Base-by-base conservation (phyloP, 2,329 filamentous ascomycete genomes). In the Phaeosphaeriaceae sp. region DNA sequence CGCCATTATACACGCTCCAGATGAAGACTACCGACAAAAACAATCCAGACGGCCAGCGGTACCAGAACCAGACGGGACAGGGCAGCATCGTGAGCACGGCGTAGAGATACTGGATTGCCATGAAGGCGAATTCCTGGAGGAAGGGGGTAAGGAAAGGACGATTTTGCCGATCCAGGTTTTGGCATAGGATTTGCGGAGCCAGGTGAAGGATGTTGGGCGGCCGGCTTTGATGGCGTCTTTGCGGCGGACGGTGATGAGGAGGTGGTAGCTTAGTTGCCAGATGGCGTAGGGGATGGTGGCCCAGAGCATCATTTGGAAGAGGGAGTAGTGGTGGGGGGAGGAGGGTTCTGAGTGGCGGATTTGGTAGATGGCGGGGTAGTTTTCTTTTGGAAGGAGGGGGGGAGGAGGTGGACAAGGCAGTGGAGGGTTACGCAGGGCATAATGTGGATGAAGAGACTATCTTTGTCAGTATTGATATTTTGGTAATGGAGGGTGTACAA, bases 341-440 rank as follows among this genome's bases (percentile, higher is more conserved):
- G 85, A 86, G 1, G 88, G 84, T 1, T 77, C 56, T 29, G 83
- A 86, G 60, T 78, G 79, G 68, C 89, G 92, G 76, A 99, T 91
- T 23, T 84, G 83, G 77, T 89, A 92, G 57, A 96, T 84, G 11
- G 92, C 93, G 0, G 93, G 92, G 70, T 96, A 97, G 16, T 87
- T 84, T 20, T 79, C 74, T 56, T 81, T 66, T 95, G 88, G 34
- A 83, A 72, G 17, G 85, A 84, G 1, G 83, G 74, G 0, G 88
- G 76, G 11, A 92, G 80, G 16, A 97, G 80, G 71, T 99, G 94
- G 13, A 96, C 89, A 12, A 99, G 81, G 68, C 91, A 95, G 74
- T 99, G 94, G 11, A 99, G 82, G 1, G 92, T 90, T 5, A 89
- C 93, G 59, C 92, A 96, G 1, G 94, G 94, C 93, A 99, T 99